phyloP scores from a whole-genome alignment of 1,139 yeast genomes.

The Taphrina populina region DNA sequence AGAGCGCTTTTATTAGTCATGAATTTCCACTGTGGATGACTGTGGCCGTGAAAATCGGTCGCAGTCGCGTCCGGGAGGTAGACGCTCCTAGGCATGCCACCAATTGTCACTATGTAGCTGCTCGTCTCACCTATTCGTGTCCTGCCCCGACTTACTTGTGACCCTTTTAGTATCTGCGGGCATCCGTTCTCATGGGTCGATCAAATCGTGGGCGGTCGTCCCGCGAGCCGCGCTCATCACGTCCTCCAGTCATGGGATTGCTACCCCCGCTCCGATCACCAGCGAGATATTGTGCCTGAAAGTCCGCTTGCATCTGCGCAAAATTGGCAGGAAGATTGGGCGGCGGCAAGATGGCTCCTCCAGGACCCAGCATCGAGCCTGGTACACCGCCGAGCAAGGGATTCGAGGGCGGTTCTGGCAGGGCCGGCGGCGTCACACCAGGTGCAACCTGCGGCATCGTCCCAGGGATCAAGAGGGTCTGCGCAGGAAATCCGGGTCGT shows the following conservation, averaged over 20 bases:
- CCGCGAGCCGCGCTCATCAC: background rate
- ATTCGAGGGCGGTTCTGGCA: slow-evolving; percentile 29
- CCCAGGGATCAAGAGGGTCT: slow-evolving; percentile 13
- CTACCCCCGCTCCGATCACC: slow-evolving; percentile 15
- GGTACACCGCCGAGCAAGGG: slow-evolving; percentile 8
- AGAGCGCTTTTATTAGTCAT: too few relatives aligned
- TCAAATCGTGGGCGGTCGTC: slow-evolving; percentile 9
- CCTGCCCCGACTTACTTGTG: too few relatives aligned
- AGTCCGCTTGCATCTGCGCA: slow-evolving; percentile 30
- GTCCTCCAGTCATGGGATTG: background rate
- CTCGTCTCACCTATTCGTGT: too few relatives aligned
- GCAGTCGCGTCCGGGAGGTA: too few relatives aligned
- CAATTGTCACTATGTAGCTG: too few relatives aligned
- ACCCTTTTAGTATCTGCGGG: slow-evolving; percentile 5
- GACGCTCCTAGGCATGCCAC: too few relatives aligned
- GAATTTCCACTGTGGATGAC: too few relatives aligned
- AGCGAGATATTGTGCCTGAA: slow-evolving; percentile 25
- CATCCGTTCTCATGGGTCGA: slow-evolving; percentile 15
- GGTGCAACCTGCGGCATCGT: slow-evolving; percentile 34
- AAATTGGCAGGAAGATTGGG: slow-evolving; percentile 31
- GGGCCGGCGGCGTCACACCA: slow-evolving; percentile 35
- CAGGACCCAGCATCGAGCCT: slow-evolving; percentile 17
- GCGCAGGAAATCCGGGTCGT: slow-evolving; percentile 35
- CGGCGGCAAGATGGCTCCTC: slow-evolving; percentile 24
- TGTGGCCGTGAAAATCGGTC: too few relatives aligned